Base-by-base conservation (phyloP, 371 early-diverging fungal genomes). In the Fennellomyces sp. region DNA sequence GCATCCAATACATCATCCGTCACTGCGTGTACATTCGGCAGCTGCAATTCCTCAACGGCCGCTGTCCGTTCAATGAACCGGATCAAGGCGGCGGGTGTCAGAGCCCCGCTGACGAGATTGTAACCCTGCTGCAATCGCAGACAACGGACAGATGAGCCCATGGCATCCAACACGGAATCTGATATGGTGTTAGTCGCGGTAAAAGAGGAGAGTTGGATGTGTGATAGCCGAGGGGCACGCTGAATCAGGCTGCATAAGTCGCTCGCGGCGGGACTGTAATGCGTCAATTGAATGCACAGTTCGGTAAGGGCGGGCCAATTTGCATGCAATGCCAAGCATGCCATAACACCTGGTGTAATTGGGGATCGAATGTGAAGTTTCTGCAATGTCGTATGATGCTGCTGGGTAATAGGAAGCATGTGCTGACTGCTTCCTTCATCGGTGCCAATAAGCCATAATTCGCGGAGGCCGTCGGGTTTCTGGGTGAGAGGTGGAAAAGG, bases 371-470 rank as follows among this genome's bases (percentile, higher is more conserved):
- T 54, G 28, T 39, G 39, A 15, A 54, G 19, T 13, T 2, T 36
- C 17, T 23, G 15, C 10, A 54, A 28, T 27, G 55, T 38, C 5
- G 27, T 13, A n/a, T 54, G 55, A 38, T 54, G 55, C 13, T 38
- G 12, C 7, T 36, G 39, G 2, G 39, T 39, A 17, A 54, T n/a
- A 2, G 55, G 55, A n/a, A 54, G 13, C 21, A 54, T 13, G 27
- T 54, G 55, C 12, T 5, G 11, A 12, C 23, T 35, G 21, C 17
- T 13, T 25, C 39, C 55, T 54, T 54, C 39, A 17, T 26, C 39
- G 2, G 55, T 54, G 36, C 35, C 55, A 54, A 54, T 35, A 10
- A 45, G n/a, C 45, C 39, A 33, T n/a, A 54, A 35, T 26, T 54
- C 55, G 12, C 55, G 38, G n/a, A 2, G 35, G 36, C 1, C 35